Evolutionary conservation across 768 basidiomycete genomes (phyloP).

Genomic region (Suillus subalutaceus): DNA sequence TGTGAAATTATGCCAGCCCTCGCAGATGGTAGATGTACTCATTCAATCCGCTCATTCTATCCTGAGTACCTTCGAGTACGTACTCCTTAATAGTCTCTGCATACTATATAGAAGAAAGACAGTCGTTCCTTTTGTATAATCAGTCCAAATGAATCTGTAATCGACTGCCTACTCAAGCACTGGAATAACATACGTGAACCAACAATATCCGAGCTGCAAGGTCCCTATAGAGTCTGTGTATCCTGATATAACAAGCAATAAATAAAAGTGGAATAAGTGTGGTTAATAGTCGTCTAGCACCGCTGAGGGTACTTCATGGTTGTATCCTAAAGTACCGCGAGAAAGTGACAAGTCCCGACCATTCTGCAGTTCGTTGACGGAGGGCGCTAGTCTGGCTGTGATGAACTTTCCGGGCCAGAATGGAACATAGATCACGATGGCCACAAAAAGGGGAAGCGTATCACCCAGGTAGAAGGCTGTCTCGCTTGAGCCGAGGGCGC

Average conservation of each 20-base stretch:
- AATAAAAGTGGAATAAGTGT: not conserved
- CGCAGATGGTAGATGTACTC: not conserved
- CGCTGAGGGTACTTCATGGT: not conserved
- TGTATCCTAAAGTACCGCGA: not conserved
- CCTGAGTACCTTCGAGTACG: not conserved
- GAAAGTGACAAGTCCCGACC: not conserved
- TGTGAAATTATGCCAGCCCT: not conserved
- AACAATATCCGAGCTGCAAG: not conserved
- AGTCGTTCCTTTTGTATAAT: not conserved
- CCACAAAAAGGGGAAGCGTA: conserved; percentile 65
- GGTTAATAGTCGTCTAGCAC: not conserved
- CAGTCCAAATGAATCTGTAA: too few relatives aligned
- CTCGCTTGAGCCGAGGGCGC: conserved; percentile 60
- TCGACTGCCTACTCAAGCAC: too few relatives aligned
- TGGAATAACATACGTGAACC: not conserved
- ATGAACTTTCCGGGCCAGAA: conserved; percentile 73
- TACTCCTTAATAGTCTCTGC: not conserved
- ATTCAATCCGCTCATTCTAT: not conserved
- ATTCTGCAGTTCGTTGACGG: not conserved
- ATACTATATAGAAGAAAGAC: not conserved
- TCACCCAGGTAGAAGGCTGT: conserved; percentile 68
- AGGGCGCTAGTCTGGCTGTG: not conserved
- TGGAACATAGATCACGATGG: conserved; percentile 53
- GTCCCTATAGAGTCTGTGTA: not conserved
- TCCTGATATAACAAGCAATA: not conserved